These are phyloP conservation scores for Trametes cubensis DNA, from an alignment of 768 basidiomycete species.

Conservation along the genomic window DNA sequence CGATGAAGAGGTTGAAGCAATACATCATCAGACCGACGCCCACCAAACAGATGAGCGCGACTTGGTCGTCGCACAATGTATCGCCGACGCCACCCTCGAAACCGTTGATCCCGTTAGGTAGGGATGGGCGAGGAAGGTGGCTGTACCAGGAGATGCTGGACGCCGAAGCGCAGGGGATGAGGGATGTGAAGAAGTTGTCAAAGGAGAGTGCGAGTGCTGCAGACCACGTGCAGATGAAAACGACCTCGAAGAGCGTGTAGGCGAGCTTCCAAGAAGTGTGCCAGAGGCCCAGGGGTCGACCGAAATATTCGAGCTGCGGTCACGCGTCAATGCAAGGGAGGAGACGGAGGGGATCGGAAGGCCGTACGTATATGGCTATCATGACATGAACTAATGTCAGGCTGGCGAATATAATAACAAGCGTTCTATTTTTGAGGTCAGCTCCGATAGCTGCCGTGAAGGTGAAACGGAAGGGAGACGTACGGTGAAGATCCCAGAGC, in stretches of 20 bases:
- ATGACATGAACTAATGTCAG: slow-evolving; percentile 85
- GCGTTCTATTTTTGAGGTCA: slow-evolving; percentile 48
- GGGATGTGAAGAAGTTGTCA: slow-evolving; percentile 90
- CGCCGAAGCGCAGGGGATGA: slow-evolving; percentile 71
- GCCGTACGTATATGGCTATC: slow-evolving; percentile 78
- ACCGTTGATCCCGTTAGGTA: slow-evolving; percentile 45
- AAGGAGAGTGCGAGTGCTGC: slow-evolving; percentile 85
- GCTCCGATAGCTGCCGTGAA: slow-evolving; percentile 1
- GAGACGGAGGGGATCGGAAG: slow-evolving; percentile 13
- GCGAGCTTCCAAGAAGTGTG: slow-evolving; percentile 83
- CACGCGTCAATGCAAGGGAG: slow-evolving; percentile 28
- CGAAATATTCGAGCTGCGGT: slow-evolving; percentile 85
- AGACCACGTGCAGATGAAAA: slow-evolving; percentile 94
- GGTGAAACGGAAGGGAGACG: slow-evolving; percentile 32
- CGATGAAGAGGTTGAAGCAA: slow-evolving; percentile 83
- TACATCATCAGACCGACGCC: slow-evolving; percentile 78
- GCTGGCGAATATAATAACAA: slow-evolving; percentile 86
- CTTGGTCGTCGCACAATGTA: slow-evolving; percentile 71
- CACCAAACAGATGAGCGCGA: slow-evolving; percentile 77
- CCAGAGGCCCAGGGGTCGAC: slow-evolving; percentile 91
- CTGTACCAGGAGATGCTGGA: slow-evolving; percentile 75
- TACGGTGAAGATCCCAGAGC: slow-evolving; percentile 83
- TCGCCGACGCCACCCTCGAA: slow-evolving; percentile 58
- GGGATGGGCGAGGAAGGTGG: slow-evolving; percentile 53
- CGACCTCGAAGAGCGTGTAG: slow-evolving; percentile 84